These are phyloP conservation scores for Colletotrichum chlorophyti DNA, from an alignment of 2,329 filamentous ascomycete genomes.

Conservation along the genomic window DNA sequence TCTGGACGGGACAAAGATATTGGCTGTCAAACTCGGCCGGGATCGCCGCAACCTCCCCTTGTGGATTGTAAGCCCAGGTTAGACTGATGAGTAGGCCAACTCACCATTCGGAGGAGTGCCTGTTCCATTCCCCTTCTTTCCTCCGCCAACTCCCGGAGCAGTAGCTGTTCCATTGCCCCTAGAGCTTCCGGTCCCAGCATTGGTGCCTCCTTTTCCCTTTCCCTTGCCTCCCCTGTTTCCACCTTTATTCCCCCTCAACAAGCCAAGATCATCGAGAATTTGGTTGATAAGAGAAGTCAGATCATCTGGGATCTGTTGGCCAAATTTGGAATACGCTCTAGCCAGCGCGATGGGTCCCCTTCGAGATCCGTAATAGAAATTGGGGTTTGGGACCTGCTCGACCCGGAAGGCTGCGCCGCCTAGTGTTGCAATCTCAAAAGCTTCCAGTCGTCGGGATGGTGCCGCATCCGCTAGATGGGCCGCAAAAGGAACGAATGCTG, in stretches of 20 bases:
- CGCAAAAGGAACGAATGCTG: slow-evolving; percentile 34
- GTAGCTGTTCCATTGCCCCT: slow-evolving; percentile 17
- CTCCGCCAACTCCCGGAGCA: background rate
- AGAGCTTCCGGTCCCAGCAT: slow-evolving; percentile 2
- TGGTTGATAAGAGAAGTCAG: slow-evolving; percentile 40
- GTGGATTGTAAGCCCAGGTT: slow-evolving; percentile 24
- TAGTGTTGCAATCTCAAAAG: slow-evolving; percentile 41
- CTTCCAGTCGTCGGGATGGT: slow-evolving; percentile 32
- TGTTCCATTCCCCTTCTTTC: slow-evolving; percentile 4
- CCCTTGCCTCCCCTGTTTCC: slow-evolving; percentile 4
- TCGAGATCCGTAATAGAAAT: slow-evolving; percentile 38
- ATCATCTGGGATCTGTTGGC: slow-evolving; percentile 40
- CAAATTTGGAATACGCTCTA: slow-evolving; percentile 48
- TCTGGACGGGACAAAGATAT: slow-evolving; percentile 64
- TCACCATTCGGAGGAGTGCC: slow-evolving; percentile 6
- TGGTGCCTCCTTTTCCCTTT: background rate
- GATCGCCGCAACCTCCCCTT: slow-evolving; percentile 47
- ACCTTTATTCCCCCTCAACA: slow-evolving; percentile 27
- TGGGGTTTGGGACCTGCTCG: slow-evolving; percentile 45
- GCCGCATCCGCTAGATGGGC: slow-evolving; percentile 36
- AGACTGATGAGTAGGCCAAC: background rate
- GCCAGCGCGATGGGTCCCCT: slow-evolving; percentile 46
- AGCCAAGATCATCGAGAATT: slow-evolving; percentile 41
- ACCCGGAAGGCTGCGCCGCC: slow-evolving; percentile 49
- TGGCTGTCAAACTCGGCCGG: slow-evolving; percentile 55